phyloP scores from a whole-genome alignment of 495 filamentous ascomycete genomes.

The Halenospora varia region DNA sequence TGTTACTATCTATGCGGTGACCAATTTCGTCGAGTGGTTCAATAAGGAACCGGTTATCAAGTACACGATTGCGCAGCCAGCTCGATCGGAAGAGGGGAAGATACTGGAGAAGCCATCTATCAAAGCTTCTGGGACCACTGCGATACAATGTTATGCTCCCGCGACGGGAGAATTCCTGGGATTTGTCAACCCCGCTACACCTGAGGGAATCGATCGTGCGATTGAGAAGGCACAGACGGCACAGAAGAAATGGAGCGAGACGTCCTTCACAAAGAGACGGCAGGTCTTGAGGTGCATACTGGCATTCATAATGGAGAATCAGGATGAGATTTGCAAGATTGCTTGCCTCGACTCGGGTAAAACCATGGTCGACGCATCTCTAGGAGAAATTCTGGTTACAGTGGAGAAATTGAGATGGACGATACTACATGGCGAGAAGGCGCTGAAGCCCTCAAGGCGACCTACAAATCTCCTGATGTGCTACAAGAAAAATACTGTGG shows the following conservation, averaged over 20 bases:
- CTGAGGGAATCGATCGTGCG: constrained; percentile 75
- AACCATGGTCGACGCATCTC: constrained; percentile 85
- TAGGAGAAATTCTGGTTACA: constrained; percentile 93
- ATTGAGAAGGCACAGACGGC: constrained; percentile 69
- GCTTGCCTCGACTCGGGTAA: constrained; percentile 97
- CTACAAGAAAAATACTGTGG: constrained; percentile 90
- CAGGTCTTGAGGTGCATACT: constrained; percentile 78
- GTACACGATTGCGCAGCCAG: constrained; percentile 18
- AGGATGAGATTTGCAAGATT: constrained; percentile 77
- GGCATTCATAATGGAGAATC: constrained; percentile 82
- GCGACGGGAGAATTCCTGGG: constrained; percentile 84
- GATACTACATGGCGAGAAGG: constrained; percentile 82
- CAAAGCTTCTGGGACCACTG: constrained; percentile 43
- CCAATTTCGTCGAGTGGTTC: constrained; percentile 9
- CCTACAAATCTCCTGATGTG: constrained; percentile 86
- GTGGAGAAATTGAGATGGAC: constrained; percentile 94
- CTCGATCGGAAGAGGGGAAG: constrained; percentile 12
- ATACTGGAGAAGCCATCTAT: constrained; percentile 22
- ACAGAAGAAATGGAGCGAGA: constrained; percentile 76
- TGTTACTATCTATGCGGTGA: constrained; percentile 7
- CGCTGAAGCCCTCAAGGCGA: constrained; percentile 64
- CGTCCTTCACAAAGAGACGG: constrained; percentile 72
- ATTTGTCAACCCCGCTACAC: constrained; percentile 70
- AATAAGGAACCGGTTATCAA: constrained; percentile 16
- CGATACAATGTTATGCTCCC: constrained; percentile 84